Percentiles rank a stretch among this genome's conserved stretches.
These are phyloP conservation scores for Amoeboaphelidium protococcarum DNA, from an alignment of 371 early-diverging fungal genomes.

Conservation along the genomic window DNA sequence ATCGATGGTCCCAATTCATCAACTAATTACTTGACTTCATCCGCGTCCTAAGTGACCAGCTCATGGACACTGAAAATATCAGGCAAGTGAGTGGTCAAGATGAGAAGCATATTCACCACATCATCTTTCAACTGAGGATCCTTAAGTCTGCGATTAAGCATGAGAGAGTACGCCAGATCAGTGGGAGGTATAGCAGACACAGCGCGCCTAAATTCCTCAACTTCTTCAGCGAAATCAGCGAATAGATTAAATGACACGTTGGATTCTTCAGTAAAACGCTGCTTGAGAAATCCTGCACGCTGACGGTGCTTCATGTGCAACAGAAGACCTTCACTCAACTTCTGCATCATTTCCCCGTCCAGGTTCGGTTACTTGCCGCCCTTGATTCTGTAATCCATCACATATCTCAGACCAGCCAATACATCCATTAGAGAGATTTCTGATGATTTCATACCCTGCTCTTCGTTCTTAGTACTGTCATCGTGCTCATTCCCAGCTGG, in stretches of 20 bases:
- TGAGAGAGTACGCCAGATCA: background rate
- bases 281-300: background rate
- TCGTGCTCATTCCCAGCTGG: no score
- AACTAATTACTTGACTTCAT: no score
- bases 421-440: conserved; percentile 57
- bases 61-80: background rate
- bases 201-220: background rate
- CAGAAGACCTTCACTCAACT: conserved; percentile 54
- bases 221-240: background rate
- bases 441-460: no score
- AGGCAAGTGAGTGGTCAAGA: background rate
- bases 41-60: no score
- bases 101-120: background rate
- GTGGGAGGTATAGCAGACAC: background rate
- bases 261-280: background rate
- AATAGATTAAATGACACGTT: background rate
- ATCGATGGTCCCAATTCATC: no score
- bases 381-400: conserved; percentile 61
- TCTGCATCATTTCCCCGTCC: conserved; percentile 48
- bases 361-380: conserved; percentile 53
- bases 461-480: no score
- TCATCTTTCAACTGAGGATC: no score
- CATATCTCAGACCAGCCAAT: conserved; percentile 64
- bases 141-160: background rate
- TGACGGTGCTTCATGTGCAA: conserved; percentile 22